phyloP scores from a whole-genome alignment of 169 alveolate genomes.

The Babesia sp. region DNA sequence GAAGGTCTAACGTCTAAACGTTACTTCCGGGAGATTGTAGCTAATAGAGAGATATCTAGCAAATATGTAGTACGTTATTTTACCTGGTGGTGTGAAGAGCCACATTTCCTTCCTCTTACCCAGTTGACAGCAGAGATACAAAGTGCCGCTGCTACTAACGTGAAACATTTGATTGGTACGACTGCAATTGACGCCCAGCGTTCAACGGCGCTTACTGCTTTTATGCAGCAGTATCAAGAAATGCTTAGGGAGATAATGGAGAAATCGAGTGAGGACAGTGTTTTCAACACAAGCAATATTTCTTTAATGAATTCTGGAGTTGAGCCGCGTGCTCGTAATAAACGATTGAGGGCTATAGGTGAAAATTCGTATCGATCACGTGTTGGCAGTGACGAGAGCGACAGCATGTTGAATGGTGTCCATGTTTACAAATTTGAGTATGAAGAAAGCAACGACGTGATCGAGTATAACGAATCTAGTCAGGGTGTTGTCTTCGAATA shows the following conservation, averaged over 20 bases:
- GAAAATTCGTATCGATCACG: background rate
- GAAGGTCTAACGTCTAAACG: conserved; percentile 82
- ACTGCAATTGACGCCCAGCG: conserved; percentile 15
- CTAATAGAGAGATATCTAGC: conserved; percentile 84
- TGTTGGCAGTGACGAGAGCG: background rate
- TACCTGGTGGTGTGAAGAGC: conserved; percentile 93
- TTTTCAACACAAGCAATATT: conserved; percentile 26
- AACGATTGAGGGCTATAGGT: background rate
- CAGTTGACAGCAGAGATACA: conserved; percentile 72
- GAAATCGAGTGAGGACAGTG: conserved; percentile 55
- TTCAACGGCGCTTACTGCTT: conserved; percentile 19
- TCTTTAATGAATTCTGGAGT: background rate
- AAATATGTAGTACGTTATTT: conserved; percentile 87
- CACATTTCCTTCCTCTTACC: conserved; percentile 82
- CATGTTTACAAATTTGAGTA: background rate
- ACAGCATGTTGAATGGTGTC: conserved; percentile 17
- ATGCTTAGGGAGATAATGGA: conserved; percentile 29
- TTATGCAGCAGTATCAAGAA: conserved; percentile 57
- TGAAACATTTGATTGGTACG: conserved; percentile 62
- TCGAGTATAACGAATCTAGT: conserved; percentile 1
- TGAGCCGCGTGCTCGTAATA: background rate
- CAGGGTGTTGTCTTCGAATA: conserved; percentile 20
- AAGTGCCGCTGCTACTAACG: conserved; percentile 73
- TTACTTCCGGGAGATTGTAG: conserved; percentile 87
- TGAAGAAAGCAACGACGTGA: background rate